Base-by-base conservation (phyloP, 306 rosid genomes). In the Hippophae gyantsensis region DNA sequence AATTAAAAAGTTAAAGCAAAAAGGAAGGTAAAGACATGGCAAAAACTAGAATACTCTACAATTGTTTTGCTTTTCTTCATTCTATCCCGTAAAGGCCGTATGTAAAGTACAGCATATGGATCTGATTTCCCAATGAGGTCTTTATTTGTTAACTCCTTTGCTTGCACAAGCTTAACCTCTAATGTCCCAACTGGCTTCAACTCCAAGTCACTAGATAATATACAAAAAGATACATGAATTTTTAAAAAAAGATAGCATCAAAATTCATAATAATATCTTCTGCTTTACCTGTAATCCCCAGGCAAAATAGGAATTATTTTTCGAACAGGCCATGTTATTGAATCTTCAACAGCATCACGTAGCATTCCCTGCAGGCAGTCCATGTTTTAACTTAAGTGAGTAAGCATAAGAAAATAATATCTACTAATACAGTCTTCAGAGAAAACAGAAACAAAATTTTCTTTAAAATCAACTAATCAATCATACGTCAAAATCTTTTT, bases 131-230 rank as follows among this genome's bases (percentile, higher is more conserved):
- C 99, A 52, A 93, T 77, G 26, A 93, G 9, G 69, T 93, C 99
- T 74, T 93, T 93, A 82, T 93, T 93, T 57, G 97, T 88, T 60
- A 93, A 78, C 11, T 72, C 95, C 81, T 88, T 93, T 40, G 94
- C 99, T 77, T 93, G 99, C 63, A 93, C 99, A 73, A 93, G 96
- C 79, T 93, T 93, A 66, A 93, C 97, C 72, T 93, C 99, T 70
- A 93, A 72, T 62, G 81, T 70, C 59, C 99, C 99, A 10, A 77
- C 90, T 64, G 99, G 88, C 79, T 93, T 93, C 77, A 93, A 69
- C 78, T 93, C 99, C 73, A 93, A 72, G 64, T 93, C 95, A 80
- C 99, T 93, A 71, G 63, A 72, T 54, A 78, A 74, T 65, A 65
- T 65, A 64, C 63, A 54, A 48, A 48, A 61, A 6, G 46, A 50